These are phyloP conservation scores for Carallia pectinifolia DNA, from an alignment of 345 rosid genomes.

Conservation along the genomic window DNA sequence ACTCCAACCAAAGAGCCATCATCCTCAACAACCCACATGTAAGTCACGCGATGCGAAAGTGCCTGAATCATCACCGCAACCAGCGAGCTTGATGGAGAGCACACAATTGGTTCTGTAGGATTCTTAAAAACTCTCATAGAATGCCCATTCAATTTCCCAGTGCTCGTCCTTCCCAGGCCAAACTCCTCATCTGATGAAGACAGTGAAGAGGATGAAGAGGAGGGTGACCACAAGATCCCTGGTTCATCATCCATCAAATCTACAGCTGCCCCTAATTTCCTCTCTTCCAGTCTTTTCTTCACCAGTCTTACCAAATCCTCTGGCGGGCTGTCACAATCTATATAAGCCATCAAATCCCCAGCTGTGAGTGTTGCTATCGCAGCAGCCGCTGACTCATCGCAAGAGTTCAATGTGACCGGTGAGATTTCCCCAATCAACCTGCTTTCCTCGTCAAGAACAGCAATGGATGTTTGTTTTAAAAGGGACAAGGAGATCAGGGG, in stretches of 20 bases:
- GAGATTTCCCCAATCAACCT: constrained; percentile 54
- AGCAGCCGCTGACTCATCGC: constrained; percentile 42
- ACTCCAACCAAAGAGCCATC: constrained; percentile 46
- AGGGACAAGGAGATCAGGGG: constrained; percentile 40
- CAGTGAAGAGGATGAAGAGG: constrained; percentile 24
- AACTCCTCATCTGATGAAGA: constrained; percentile 53
- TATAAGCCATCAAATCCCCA: constrained; percentile 55
- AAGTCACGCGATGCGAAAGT: constrained; percentile 48
- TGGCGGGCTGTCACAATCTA: constrained; percentile 46
- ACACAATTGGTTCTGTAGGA: constrained; percentile 39
- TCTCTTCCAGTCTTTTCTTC: constrained; percentile 45
- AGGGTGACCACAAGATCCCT: constrained; percentile 18
- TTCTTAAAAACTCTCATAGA: constrained; percentile 33
- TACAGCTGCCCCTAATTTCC: constrained; percentile 28
- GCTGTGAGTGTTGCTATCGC: constrained; percentile 54
- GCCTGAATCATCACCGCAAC: constrained; percentile 71
- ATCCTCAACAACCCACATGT: constrained; percentile 57
- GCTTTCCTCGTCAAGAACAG: constrained; percentile 38
- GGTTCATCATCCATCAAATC: constrained; percentile 51
- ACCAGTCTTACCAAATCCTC: constrained; percentile 44
- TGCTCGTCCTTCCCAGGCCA: constrained; percentile 20
- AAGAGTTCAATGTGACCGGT: constrained; percentile 38
- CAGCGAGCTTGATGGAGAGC: constrained; percentile 56
- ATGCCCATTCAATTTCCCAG: constrained; percentile 26
- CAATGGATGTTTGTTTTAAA: constrained; percentile 45